Evolutionary conservation across 805 yeast species (phyloP), one percentile per base, ranked within the genome.

Genomic region (Yarrowia keelungensis): DNA sequence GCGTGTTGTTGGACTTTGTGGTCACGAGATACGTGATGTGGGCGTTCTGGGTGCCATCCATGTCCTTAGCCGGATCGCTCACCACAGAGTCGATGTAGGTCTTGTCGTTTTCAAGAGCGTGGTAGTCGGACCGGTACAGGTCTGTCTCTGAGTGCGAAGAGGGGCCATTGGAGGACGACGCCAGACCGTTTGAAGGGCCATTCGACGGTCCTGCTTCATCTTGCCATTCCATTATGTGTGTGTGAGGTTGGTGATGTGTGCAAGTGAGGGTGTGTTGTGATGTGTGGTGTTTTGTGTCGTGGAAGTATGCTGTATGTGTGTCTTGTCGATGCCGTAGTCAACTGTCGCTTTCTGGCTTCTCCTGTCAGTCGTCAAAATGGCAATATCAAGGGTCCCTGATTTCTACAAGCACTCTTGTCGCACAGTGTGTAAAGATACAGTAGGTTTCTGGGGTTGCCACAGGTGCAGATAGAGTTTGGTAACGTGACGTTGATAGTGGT

Each of bases 1-100:
- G 82, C 0, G 93, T 90, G 73, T 86, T 84, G 74, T 88, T 83
- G 0, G 93, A 83, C 61, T 76, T 78, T 15, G 95, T 86, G 41
- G 87, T 84, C 36, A 92, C 81, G 49, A 89, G 80, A 75, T 89
- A 92, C 5, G 95, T 85, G 11, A 90, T 89, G 76, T 79, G 91
- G n/a, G 91, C 88, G 72, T 89, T 89, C 70, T 89, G 89, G 0
- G 79, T 72, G 1, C 89, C 87, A 65, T 91, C 95, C 67, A 85
- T 81, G 75, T 90, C 94, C 73, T 88, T 86, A 69, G 84, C 83
- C 2, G 97, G 95, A 26, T 83, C 83, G 2, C 83, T 76, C 7
- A 89, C 91, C 3, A 68, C 71, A 2, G 84, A 79, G 39, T 77
- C 74, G 65, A 83, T 80, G 69, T 59, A 79, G 11, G 54, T 74